Percentiles rank a stretch among this genome's conserved stretches.
Conservation (phyloP, 129 eudicot species). For the Kitagawia praeruptora region DNA sequence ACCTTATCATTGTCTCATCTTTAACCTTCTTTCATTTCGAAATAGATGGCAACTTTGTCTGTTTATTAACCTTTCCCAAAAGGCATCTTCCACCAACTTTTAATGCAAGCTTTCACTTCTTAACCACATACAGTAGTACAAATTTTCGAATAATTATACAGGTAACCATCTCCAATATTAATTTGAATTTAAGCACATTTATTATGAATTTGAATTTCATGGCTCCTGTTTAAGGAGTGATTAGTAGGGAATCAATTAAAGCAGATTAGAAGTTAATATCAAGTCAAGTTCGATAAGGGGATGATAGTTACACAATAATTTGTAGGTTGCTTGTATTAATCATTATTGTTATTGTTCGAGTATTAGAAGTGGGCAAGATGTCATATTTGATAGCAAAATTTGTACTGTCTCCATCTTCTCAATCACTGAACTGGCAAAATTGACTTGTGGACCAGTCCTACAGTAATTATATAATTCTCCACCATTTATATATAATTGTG, state of each 20-base stretch:
- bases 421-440: conserved; percentile 8
- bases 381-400: not conserved
- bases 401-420: not conserved
- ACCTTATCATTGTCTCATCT: not conserved
- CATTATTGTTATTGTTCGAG: not conserved
- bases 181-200: not conserved
- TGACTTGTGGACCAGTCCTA: not conserved
- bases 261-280: not conserved
- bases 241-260: not conserved
- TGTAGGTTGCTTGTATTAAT: not conserved
- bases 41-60: not conserved
- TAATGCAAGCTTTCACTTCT: not conserved
- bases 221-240: not conserved
- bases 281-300: not conserved
- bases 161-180: not conserved
- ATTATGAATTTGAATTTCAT: not conserved
- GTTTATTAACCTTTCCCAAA: not conserved
- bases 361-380: not conserved
- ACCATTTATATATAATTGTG: too few relatives aligned
- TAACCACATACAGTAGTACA: not conserved
- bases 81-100: not conserved
- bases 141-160: not conserved
- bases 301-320: not conserved
- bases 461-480: too few relatives aligned
- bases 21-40: not conserved